Conservation (phyloP, 208 protist genomes). For the Phytomonas sp. region DNA sequence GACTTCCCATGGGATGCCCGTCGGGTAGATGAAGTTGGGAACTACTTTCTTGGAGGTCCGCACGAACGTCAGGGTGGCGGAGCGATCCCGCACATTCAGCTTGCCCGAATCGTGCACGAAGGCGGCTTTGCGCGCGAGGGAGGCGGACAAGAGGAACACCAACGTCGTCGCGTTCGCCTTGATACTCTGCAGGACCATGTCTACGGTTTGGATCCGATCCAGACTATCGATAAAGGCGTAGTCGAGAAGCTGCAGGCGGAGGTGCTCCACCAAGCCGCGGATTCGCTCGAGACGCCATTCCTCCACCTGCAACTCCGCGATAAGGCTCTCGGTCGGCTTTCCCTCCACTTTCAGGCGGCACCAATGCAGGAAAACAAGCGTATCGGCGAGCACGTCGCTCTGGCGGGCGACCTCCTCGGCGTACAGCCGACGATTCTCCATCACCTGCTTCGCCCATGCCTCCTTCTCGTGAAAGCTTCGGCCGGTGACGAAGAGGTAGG, state of each 20-base stretch:
- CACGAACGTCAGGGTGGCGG: constrained; percentile 74
- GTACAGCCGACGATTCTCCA: constrained; percentile 15
- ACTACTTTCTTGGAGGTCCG: constrained; percentile 77
- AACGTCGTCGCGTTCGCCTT: constrained; percentile 57
- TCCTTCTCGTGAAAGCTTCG: constrained; percentile 9
- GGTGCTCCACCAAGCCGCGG: constrained; percentile 46
- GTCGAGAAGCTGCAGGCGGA: constrained; percentile 70
- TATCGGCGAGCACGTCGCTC: constrained; percentile 80
- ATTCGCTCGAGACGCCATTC: constrained; percentile 54
- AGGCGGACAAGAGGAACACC: constrained; percentile 47
- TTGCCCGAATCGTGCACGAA: constrained; percentile 70
- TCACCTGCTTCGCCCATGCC: constrained; percentile 28
- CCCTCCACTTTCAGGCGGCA: constrained; percentile 29
- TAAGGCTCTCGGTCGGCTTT: constrained; percentile 27
- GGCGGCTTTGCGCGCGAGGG: constrained; percentile 46
- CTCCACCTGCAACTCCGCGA: constrained; percentile 37
- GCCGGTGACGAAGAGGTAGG: constrained; percentile 33
- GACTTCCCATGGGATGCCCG: constrained; percentile 53
- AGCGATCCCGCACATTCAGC: constrained; percentile 46
- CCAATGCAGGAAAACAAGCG: constrained; percentile 77
- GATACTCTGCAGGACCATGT: constrained; percentile 25
- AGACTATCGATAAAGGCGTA: constrained; percentile 76
- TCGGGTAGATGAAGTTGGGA: constrained; percentile 21
- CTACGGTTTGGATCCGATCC: constrained; percentile 21
- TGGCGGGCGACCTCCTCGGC: constrained; percentile 47